Evolutionary conservation across 2,329 filamentous ascomycete species (phyloP), one percentile per base, ranked within the genome.

Genomic region (Aspergillus persii): DNA sequence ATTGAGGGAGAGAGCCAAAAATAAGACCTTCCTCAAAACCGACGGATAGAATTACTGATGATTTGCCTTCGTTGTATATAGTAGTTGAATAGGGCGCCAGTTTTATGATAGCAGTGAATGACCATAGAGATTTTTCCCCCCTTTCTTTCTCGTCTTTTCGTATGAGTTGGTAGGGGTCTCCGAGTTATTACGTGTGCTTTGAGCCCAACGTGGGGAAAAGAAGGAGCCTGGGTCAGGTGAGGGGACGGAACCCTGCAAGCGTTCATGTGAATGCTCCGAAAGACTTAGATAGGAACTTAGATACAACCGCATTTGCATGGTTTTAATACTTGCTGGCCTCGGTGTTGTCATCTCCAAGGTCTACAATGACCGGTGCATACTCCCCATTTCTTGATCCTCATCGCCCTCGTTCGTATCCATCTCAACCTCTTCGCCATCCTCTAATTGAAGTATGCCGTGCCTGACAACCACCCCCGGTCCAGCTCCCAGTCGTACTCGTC

Each of bases 381-480:
- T 89, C 86, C 9, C 86, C 11, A 79, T 81, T 71, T 88, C 86
- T 53, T 88, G 85, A 23, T 87, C 84, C 66, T 84, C 84, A 54
- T 88, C 85, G 66, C 84, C 83, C 49, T 86, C 85, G 44, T 76
- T 75, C 62, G 84, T 74, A 23, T 86, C 84, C 77, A 88, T 77
- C 63, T 86, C 84, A 3, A 88, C 81, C 62, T 80, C 76, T 70
- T 88, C 86, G 15, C 86, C 86, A 66, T 88, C 86, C 68, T 88
- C 86, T 56, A 88, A 68, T 62, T 85, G 80, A 33, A 88, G 64
- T 74, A 86, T 81, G 0, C 86, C 86, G 27, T 78, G 79, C 61
- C 81, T 81, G 23, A 86, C 77, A 63, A 84, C 81, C 18, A 78
- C 76, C 49, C 80, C 82, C 80, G 74, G 56, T 66, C 81, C 39